Evolutionary conservation across 371 early-diverging fungal species (phyloP).

Genomic region (Zychaea mexicana): DNA sequence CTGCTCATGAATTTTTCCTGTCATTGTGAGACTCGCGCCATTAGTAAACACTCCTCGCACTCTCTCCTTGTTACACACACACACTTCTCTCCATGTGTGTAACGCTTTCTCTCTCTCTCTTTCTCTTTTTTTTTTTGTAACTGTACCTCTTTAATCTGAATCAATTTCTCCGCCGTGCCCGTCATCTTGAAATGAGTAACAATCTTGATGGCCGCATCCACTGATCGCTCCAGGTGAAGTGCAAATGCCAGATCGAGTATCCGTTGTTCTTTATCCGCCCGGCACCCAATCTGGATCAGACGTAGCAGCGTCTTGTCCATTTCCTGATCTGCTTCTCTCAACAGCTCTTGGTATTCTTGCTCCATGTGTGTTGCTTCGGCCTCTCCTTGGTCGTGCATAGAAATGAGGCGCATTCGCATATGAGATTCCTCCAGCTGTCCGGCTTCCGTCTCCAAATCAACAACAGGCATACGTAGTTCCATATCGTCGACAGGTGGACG

Average conservation of each 20-base stretch:
- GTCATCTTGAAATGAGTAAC: constrained; percentile 68
- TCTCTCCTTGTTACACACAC: not conserved
- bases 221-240: constrained; percentile 56
- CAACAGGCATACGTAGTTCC: constrained; percentile 72
- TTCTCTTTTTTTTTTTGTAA: not conserved
- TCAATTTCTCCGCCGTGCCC: constrained; percentile 79
- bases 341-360: constrained; percentile 41
- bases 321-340: constrained; percentile 53
- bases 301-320: constrained; percentile 80
- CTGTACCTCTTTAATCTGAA: constrained; percentile 70
- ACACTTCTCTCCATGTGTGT: not conserved
- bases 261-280: constrained; percentile 67
- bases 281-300: constrained; percentile 80
- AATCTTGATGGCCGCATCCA: constrained; percentile 84
- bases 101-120: not conserved
- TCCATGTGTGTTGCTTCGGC: constrained; percentile 43
- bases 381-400: constrained; percentile 53
- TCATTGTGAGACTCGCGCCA: not conserved
- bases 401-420: constrained; percentile 46
- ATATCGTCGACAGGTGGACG: constrained; percentile 76
- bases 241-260: constrained; percentile 75
- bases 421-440: constrained; percentile 66
- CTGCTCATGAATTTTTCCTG: not conserved
- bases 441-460: constrained; percentile 50
- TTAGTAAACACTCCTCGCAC: too few relatives aligned